A percentile compares a stretch with the other conserved stretches of the same genome.
phyloP scores from a whole-genome alignment of 2,329 filamentous ascomycete genomes.

The Ophiostoma himal-ulmi region DNA sequence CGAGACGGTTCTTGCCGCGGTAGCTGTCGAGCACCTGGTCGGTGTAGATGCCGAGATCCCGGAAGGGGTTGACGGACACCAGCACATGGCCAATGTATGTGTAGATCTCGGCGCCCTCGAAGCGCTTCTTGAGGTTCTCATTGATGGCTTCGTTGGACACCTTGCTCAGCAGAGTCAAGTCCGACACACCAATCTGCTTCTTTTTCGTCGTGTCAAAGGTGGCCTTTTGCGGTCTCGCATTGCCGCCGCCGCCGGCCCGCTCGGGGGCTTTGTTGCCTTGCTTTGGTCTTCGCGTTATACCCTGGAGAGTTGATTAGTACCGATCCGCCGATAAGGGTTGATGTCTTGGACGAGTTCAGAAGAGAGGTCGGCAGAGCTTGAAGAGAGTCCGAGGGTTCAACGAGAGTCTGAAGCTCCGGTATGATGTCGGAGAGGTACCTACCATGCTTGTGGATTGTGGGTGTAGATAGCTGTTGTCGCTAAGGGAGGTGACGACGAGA shows the following conservation, averaged over 20 bases:
- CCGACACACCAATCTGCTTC: constrained; percentile 97
- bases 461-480: neutral
- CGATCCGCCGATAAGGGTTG: neutral
- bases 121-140: constrained; percentile 96
- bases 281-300: constrained; percentile 46
- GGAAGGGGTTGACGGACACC: constrained; percentile 97
- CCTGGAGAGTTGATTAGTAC: constrained; percentile 32
- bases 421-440: neutral
- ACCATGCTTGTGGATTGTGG: constrained; percentile 18
- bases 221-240: constrained; percentile 81
- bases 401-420: neutral
- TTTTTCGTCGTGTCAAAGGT: constrained; percentile 95
- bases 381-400: neutral
- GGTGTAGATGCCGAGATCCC: constrained; percentile 96
- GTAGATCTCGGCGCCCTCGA: constrained; percentile 96
- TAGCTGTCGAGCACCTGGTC: constrained; percentile 90
- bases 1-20: constrained; percentile 91
- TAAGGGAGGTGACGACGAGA: neutral
- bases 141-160: constrained; percentile 99
- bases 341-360: neutral
- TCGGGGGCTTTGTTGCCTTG: constrained; percentile 40
- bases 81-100: constrained; percentile 99
- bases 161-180: constrained; percentile 95
- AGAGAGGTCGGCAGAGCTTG: neutral
- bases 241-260: constrained; percentile 38